Conservation (phyloP, 768 basidiomycete genomes). For the Lactarius psammicola region DNA sequence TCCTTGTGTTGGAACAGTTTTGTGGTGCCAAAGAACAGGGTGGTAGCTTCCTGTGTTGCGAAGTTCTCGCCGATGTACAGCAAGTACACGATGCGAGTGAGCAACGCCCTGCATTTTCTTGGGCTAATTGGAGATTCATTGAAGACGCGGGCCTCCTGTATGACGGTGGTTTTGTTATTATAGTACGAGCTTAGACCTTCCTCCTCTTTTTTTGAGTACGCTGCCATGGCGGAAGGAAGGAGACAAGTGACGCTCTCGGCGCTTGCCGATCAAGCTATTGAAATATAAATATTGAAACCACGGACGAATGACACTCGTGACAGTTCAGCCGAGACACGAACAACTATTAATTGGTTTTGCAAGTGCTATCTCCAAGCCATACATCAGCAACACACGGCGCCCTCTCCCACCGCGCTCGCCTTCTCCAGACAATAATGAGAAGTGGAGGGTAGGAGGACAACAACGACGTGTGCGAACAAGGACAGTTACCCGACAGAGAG, state of each 20-base stretch:
- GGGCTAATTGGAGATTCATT: constrained; percentile 99
- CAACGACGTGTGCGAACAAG: constrained; percentile 38
- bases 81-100: constrained; percentile 95
- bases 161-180: constrained; percentile 96
- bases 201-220: constrained; percentile 94
- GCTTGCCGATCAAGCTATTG: too few relatives aligned
- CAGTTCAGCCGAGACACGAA: not conserved
- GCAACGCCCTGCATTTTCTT: constrained; percentile 91
- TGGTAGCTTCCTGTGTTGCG: constrained; percentile 93
- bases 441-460: constrained; percentile 71
- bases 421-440: constrained; percentile 42
- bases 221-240: constrained; percentile 51
- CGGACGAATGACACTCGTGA: not conserved
- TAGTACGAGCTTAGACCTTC: constrained; percentile 92
- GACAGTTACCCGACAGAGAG: constrained; percentile 23
- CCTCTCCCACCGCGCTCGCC: constrained; percentile 71
- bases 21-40: constrained; percentile 97
- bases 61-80: constrained; percentile 96
- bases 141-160: constrained; percentile 98
- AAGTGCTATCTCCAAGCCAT: constrained; percentile 16
- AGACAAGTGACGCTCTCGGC: constrained; percentile 7
- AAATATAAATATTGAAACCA: not conserved
- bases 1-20: constrained; percentile 99
- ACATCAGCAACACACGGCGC: constrained; percentile 50
- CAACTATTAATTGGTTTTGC: constrained; percentile 9